Conservation (phyloP, 768 basidiomycete species). For the Rhodocollybia butyracea region DNA sequence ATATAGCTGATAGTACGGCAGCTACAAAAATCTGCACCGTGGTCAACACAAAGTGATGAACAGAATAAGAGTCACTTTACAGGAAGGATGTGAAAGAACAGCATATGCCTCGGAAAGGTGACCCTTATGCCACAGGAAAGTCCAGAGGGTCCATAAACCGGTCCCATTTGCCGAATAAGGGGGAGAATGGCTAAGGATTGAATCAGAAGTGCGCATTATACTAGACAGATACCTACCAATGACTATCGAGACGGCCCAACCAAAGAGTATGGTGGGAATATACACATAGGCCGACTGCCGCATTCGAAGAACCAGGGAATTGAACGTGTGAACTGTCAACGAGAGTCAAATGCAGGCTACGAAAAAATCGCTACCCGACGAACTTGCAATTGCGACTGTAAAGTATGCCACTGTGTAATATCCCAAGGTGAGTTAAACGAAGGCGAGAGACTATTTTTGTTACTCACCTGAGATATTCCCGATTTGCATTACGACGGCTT, state of each 20-base stretch:
- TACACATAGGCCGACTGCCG: constrained; percentile 50
- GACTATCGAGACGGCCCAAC: constrained; percentile 50
- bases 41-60: background rate
- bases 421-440: no score
- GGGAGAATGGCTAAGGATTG: constrained; percentile 31
- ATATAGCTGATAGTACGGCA: constrained; percentile 48
- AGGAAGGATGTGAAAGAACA: constrained; percentile 59
- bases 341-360: no score
- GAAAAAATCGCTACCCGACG: no score
- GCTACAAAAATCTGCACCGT: constrained; percentile 51
- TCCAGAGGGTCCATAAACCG: constrained; percentile 50
- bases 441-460: no score
- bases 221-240: constrained; percentile 39
- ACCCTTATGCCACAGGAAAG: constrained; percentile 50
- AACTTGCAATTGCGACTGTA: constrained; percentile 56
- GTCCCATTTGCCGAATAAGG: constrained; percentile 25
- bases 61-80: constrained; percentile 31
- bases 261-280: constrained; percentile 36
- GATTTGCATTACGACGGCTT: constrained; percentile 58
- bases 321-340: constrained; percentile 71
- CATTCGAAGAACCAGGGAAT: constrained; percentile 55
- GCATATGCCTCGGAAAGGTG: constrained; percentile 38
- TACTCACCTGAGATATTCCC: no score
- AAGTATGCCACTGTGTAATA: no score
- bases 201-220: background rate